phyloP scores from a whole-genome alignment of 192 early-diverging fungal genomes.

The Bifiguratus adelaidae region DNA sequence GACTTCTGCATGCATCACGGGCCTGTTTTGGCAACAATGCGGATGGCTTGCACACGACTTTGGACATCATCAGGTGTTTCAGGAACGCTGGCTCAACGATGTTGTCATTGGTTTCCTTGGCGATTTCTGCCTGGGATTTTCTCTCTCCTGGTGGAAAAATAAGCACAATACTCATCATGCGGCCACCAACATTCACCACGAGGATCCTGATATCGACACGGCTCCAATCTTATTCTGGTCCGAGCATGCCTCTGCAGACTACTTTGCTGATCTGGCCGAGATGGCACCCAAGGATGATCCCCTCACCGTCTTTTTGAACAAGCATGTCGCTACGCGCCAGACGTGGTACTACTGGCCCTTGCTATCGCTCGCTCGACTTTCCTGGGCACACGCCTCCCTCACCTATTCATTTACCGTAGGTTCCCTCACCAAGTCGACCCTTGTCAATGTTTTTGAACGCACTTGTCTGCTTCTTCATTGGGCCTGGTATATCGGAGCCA shows the following conservation, averaged over 20 bases:
- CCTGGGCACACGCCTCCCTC: constrained; percentile 64
- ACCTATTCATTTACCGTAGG: constrained; percentile 36
- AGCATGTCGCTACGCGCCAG: constrained; percentile 28
- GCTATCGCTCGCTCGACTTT: constrained; percentile 58
- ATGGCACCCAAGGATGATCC: constrained; percentile 29
- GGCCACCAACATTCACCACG: constrained; percentile 63
- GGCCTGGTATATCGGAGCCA: constrained; percentile 50
- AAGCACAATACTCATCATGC: constrained; percentile 86
- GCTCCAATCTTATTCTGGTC: constrained; percentile 72
- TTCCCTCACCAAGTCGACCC: constrained; percentile 28
- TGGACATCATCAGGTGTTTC: constrained; percentile 72
- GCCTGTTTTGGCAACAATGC: constrained; percentile 74
- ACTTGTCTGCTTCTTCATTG: constrained; percentile 51
- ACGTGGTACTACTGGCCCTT: constrained; percentile 61
- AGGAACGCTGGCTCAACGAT: constrained; percentile 50
- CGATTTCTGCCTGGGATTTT: constrained; percentile 67
- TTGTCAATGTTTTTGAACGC: constrained; percentile 36
- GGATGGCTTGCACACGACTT: constrained; percentile 82
- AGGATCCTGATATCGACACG: constrained; percentile 82
- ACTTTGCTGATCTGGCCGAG: constrained; percentile 31
- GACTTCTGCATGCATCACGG: constrained; percentile 42
- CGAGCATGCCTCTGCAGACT: constrained; percentile 44
- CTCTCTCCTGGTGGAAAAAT: constrained; percentile 78
- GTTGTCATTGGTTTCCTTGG: constrained; percentile 58
- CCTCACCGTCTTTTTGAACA: constrained; percentile 53